A percentile compares a stretch with the other conserved stretches of the same genome.
phyloP scores from a whole-genome alignment of 2,329 filamentous ascomycete genomes.

The Penicillium sp. region DNA sequence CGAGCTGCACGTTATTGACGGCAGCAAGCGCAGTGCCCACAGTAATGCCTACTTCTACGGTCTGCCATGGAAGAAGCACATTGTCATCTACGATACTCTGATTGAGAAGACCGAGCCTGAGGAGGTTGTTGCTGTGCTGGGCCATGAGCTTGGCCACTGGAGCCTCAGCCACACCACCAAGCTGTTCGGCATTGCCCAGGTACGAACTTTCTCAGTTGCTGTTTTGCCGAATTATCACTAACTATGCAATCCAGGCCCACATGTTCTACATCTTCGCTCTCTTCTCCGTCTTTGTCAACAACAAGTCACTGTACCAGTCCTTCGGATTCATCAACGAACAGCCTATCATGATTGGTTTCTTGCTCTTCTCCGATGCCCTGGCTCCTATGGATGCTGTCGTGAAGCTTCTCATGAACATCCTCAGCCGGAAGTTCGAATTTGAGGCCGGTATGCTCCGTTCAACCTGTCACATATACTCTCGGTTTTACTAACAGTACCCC shows the following conservation, averaged over 20 bases:
- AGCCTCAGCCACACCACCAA: slow-evolving; percentile 88
- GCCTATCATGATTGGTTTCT: slow-evolving; percentile 93
- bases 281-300: slow-evolving; percentile 96
- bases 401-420: slow-evolving; percentile 90
- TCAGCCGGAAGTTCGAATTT: slow-evolving; percentile 91
- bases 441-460: slow-evolving; percentile 58
- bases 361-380: slow-evolving; percentile 94
- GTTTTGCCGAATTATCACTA: neutral
- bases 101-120: slow-evolving; percentile 88
- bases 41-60: slow-evolving; percentile 95
- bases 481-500: slow-evolving; percentile 16
- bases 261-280: slow-evolving; percentile 94
- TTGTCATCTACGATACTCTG: slow-evolving; percentile 96
- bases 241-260: slow-evolving; percentile 55
- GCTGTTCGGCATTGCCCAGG: slow-evolving; percentile 76
- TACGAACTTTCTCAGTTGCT: slow-evolving; percentile 35
- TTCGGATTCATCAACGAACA: slow-evolving; percentile 79
- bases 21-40: slow-evolving; percentile 77
- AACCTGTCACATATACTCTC: neutral
- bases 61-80: slow-evolving; percentile 98
- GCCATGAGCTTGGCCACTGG: slow-evolving; percentile 96
- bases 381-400: slow-evolving; percentile 88
- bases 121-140: slow-evolving; percentile 89
- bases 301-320: slow-evolving; percentile 75
- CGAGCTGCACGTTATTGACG: slow-evolving; percentile 90